Evolutionary conservation across 768 basidiomycete species (phyloP), one percentile per base, ranked within the genome.

Genomic region (Rhodotorula diobovata): DNA sequence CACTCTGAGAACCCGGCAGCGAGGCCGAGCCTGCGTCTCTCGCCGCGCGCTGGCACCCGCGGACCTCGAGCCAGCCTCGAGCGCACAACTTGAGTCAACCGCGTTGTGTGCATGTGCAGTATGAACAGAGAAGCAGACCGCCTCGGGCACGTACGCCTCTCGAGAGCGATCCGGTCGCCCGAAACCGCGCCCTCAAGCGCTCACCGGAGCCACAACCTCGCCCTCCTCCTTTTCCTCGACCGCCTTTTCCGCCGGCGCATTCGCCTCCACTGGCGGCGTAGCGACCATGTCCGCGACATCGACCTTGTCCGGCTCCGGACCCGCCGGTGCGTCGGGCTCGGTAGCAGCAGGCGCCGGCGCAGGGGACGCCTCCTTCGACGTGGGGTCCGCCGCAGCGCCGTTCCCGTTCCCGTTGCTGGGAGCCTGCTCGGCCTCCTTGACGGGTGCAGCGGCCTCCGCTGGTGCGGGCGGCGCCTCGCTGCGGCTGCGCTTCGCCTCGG

Each of bases 161-260:
- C 41, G 41, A 43, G 41, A 43, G 41, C 41, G 41, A 43, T 12
- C 41, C 41, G 5, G 0, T 1, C n/a, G n/a, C n/a, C n/a, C n/a
- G n/a, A n/a, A 7, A 28, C n/a, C 11, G 11, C 28, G 3, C 41
- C 12, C 7, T 59, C 58, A 45, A 20, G n/a, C 41, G n/a, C 34
- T 28, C 21, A 18, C 56, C 39, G 37, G 11, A 16, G 46, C 56
- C 2, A 23, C 10, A 0, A 51, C 28, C 60, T 67, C 60, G 25
- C 34, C 56, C 30, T 69, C 62, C 62, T 69, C 56, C 35, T 50
- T 30, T 37, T 18, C 37, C 59, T 41, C 50, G 28, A 39, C 45
- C 4, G 45, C 20, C 11, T 18, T 3, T 35, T 51, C 61, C 14
- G 7, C 50, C 16, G 32, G 25, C 61, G 34, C 37, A 25, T 21